Evolutionary conservation across 2,329 filamentous ascomycete genomes (phyloP).

Genomic region (Fusarium verrucosum): DNA sequence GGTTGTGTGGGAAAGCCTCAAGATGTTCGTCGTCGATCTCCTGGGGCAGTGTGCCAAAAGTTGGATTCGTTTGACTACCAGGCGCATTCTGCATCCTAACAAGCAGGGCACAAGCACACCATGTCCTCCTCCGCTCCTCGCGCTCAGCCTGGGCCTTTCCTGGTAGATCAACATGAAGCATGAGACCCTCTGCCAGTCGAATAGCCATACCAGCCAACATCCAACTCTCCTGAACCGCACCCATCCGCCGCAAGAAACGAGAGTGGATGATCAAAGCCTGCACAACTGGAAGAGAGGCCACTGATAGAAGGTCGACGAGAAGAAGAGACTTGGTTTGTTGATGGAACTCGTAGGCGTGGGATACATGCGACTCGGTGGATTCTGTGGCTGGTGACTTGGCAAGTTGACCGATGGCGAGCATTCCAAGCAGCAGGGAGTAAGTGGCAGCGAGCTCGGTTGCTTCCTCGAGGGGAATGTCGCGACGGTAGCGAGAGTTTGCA

Average conservation of each 20-base stretch:
- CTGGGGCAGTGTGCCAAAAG: constrained; percentile 31
- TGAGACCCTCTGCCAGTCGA: constrained; percentile 38
- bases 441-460: constrained; percentile 42
- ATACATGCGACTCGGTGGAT: constrained; percentile 1
- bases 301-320: constrained; percentile 35
- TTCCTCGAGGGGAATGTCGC: constrained; percentile 42
- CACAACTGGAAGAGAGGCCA: constrained; percentile 36
- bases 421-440: constrained; percentile 39
- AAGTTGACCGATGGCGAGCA: constrained; percentile 42
- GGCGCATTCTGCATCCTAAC: constrained; percentile 35
- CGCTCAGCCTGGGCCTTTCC: constrained; percentile 33
- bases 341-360: constrained; percentile 39
- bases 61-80: constrained; percentile 10
- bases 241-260: constrained; percentile 36
- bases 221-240: constrained; percentile 38
- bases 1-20: constrained; percentile 13
- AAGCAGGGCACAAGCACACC: constrained; percentile 40
- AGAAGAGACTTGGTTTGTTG: constrained; percentile 38
- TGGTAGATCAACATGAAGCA: constrained; percentile 39
- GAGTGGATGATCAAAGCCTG: constrained; percentile 42
- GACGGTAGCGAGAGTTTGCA: constrained; percentile 43
- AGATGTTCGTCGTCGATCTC: constrained; percentile 42
- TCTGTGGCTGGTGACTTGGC: constrained; percentile 20
- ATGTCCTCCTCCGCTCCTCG: constrained; percentile 41
- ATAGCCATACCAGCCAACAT: constrained; percentile 40